Evolutionary conservation across 345 rosid genomes (phyloP), one percentile per base, ranked within the genome.

Genomic region (Brassica rapa): DNA sequence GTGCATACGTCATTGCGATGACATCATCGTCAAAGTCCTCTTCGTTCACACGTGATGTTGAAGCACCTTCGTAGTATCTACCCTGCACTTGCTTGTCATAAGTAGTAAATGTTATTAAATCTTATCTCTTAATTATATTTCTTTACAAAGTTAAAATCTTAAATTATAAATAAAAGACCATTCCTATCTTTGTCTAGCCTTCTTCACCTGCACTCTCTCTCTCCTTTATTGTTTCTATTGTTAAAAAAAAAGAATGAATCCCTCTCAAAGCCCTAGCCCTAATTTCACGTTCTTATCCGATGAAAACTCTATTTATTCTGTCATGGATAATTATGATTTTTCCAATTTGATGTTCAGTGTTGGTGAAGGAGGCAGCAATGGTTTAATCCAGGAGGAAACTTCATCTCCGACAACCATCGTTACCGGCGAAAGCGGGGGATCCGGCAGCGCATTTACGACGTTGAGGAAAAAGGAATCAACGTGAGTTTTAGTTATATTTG

Each of bases 241-340:
- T 46, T 8, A 39, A 68, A 12, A 2, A 12, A 60, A 89, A 27
- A 27, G 56, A 89, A 51, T 89, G 91, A 74, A 83, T 32, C 59
- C 24, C 55, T 68, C 77, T 55, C 65, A 62, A 77, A 85, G 78
- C 88, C 89, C 89, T 80, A 85, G 79, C 86, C 84, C 87, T 79
- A 85, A 73, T 77, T 7, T 8, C 33, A 51, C 70, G 21, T 79
- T 46, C 23, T 60, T 67, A 63, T 79, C 82, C 16, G 59, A 35
- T 62, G 71, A 64, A 12, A 78, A 2, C 60, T 75, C 53, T 9
- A 62, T 41, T 15, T 29, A 77, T 72, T 80, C 85, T 1, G 56
- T 56, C 14, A 51, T 73, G 6, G 90, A 84, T 77, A 69, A 70
- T 24, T 76, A 84, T 8, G 81, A 89, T 41, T 37, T 86, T 8